Conservation (phyloP, 2,329 filamentous ascomycete genomes). For the Colletotrichum zoysiae region DNA sequence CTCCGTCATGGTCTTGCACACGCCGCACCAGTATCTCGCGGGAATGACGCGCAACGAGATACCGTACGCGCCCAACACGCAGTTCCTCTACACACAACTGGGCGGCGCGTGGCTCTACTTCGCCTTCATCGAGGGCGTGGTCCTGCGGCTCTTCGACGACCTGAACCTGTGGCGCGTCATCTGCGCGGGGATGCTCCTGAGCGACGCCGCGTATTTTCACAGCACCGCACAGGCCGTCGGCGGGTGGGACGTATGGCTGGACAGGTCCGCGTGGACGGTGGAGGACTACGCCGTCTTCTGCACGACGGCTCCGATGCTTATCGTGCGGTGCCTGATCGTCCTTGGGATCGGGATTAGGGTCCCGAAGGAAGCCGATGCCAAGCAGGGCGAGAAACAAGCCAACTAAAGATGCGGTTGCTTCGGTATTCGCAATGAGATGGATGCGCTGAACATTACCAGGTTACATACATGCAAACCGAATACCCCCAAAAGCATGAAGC, state of each 20-base stretch:
- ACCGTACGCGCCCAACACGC: slow-evolving; percentile 42
- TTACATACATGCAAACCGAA: neutral
- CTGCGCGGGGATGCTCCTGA: slow-evolving; percentile 53
- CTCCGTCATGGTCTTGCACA: slow-evolving; percentile 47
- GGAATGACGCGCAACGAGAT: slow-evolving; percentile 47
- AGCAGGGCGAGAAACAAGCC: slow-evolving; percentile 2
- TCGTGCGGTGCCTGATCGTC: slow-evolving; percentile 48
- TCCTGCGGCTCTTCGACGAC: slow-evolving; percentile 51
- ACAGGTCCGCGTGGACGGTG: slow-evolving; percentile 46
- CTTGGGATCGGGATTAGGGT: slow-evolving; percentile 46
- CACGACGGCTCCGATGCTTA: slow-evolving; percentile 47
- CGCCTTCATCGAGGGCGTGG: slow-evolving; percentile 53
- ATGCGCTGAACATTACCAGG: neutral
- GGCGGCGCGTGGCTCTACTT: slow-evolving; percentile 52
- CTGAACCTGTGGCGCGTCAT: slow-evolving; percentile 51
- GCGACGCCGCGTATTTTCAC: slow-evolving; percentile 49
- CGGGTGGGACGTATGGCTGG: slow-evolving; percentile 48
- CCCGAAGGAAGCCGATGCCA: slow-evolving; percentile 4
- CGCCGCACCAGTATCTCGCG: slow-evolving; percentile 47
- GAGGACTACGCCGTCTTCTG: slow-evolving; percentile 48
- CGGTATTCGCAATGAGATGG: neutral
- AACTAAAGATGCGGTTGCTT: neutral
- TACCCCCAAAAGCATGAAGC: too few species aligned
- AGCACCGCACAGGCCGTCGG: slow-evolving; percentile 51
- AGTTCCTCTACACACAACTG: slow-evolving; percentile 50